Base-by-base conservation (phyloP, 2,329 filamentous ascomycete species). In the Fusarium sp. region DNA sequence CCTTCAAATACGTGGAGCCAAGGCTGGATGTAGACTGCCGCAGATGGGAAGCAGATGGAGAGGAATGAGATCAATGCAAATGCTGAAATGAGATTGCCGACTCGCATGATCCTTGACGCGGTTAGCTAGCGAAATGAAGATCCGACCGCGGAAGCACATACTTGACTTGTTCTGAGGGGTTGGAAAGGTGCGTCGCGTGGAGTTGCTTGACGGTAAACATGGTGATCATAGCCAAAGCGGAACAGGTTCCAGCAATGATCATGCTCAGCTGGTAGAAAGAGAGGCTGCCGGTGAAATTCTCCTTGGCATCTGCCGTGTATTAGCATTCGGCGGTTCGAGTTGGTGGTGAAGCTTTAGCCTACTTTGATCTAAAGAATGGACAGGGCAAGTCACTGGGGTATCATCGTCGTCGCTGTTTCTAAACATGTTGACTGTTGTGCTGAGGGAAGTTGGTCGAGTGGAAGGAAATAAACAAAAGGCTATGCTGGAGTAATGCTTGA, bases 91-190 rank as follows among this genome's bases (percentile, higher is more conserved):
- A 71, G 46, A 8, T 49, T 56, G 8, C 62, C 65, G 5, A 71
- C 60, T 37, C 68, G 55, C 56, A 71, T 59, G 19, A 72, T 71
- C 20, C 69, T 71, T 10, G 2, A 8, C 2, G 0, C 1, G 1
- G 14, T 43, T 48, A 65, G 44, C 32, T 19, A 26, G 0, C 30
- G 30, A 13, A n/a, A 11, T 8, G 3, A 10, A 17, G 13, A 6
- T 15, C n/a, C 8, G 2, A 3, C 2, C 7, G n/a, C 2, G 17
- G 9, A 2, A 19, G 13, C 5, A 6, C 44, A 7, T 63, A 73
- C 70, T 72, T 72, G 43, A 71, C 49, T 41, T 72, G 70, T n/a
- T 72, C 70, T 4, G 54, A 44, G 0, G 68, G 70, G 9, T 71
- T 72, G 1, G 57, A 63, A 1, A 71, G 61, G 24, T 72, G 70